phyloP scores from a whole-genome alignment of 2,329 filamentous ascomycete species.

The Arachnopeziza araneosa region DNA sequence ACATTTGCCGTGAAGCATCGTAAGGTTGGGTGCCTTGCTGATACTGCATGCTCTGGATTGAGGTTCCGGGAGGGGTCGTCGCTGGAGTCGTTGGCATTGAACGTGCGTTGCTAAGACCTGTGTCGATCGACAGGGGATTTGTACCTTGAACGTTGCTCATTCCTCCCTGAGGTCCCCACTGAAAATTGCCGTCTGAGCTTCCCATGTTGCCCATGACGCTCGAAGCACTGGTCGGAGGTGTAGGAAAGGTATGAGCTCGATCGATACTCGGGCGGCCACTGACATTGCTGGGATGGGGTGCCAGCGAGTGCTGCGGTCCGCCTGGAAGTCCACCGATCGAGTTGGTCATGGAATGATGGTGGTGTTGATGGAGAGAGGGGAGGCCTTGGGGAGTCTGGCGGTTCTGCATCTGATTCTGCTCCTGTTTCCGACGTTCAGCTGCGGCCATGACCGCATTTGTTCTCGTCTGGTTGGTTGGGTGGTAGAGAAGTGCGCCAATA shows the following conservation, averaged over 20 bases:
- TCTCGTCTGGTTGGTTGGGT: slow-evolving; percentile 80
- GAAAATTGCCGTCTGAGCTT: slow-evolving; percentile 66
- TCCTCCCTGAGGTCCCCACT: slow-evolving; percentile 61
- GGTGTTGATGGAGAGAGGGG: slow-evolving; percentile 65
- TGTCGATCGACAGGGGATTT: slow-evolving; percentile 77
- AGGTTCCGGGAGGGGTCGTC: slow-evolving; percentile 76
- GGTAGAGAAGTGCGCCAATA: slow-evolving; percentile 88
- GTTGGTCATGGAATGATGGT: slow-evolving; percentile 57
- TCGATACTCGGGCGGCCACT: slow-evolving; percentile 70
- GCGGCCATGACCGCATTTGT: slow-evolving; percentile 85
- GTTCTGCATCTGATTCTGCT: slow-evolving; percentile 60
- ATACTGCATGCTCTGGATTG: slow-evolving; percentile 67
- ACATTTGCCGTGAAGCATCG: slow-evolving; percentile 72
- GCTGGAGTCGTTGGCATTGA: slow-evolving; percentile 90
- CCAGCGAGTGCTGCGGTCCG: slow-evolving; percentile 43
- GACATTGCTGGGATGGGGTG: slow-evolving; percentile 62
- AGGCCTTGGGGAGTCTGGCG: slow-evolving; percentile 50
- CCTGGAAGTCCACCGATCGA: slow-evolving; percentile 45
- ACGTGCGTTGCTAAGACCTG: slow-evolving; percentile 68
- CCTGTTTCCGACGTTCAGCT: slow-evolving; percentile 69
- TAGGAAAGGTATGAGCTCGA: slow-evolving; percentile 87
- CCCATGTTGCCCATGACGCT: slow-evolving; percentile 72
- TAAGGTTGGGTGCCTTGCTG: slow-evolving; percentile 69
- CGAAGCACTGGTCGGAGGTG: slow-evolving; percentile 87
- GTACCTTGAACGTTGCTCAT: slow-evolving; percentile 57